Percentiles rank a stretch among this genome's conserved stretches.
phyloP scores from a whole-genome alignment of 1,284 basidiomycete species.

The Volvariella volvacea region DNA sequence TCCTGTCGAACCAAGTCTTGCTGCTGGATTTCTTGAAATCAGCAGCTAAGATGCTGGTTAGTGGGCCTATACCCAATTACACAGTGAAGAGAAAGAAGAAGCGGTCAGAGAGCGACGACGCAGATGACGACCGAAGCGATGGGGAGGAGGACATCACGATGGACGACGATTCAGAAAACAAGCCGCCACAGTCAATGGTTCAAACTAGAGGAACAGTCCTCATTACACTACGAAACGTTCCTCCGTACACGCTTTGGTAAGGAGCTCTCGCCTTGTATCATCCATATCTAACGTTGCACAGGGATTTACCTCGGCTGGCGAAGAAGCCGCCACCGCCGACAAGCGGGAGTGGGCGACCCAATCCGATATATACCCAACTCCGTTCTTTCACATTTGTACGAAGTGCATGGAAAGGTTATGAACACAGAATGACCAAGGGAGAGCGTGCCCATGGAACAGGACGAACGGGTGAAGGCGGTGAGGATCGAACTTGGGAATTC shows the following conservation, averaged over 20 bases:
- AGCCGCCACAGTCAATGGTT: constrained; percentile 6
- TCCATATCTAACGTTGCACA: constrained; percentile 20
- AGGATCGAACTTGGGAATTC: constrained; percentile 78
- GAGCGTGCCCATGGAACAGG: constrained; percentile 58
- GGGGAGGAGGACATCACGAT: constrained; percentile 14
- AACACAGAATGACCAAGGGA: constrained; percentile 89
- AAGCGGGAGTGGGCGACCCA: constrained; percentile 36
- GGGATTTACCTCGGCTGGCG: constrained; percentile 77
- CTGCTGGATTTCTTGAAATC: constrained; percentile 82
- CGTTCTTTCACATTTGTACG: constrained; percentile 83
- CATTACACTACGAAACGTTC: constrained; percentile 81
- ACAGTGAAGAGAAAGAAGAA: constrained; percentile 38
- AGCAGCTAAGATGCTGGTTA: constrained; percentile 56
- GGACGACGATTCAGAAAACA: constrained; percentile 8
- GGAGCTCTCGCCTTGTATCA: constrained; percentile 13
- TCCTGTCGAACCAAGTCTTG: constrained; percentile 87
- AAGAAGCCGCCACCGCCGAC: constrained; percentile 59
- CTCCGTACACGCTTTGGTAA: constrained; percentile 87
- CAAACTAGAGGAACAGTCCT: constrained; percentile 61
- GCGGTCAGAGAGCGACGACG: constrained; percentile 32
- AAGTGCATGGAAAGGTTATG: constrained; percentile 74
- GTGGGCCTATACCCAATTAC: constrained; percentile 48
- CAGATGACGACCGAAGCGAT: constrained; percentile 35
- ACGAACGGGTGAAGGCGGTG: constrained; percentile 64
- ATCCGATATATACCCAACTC: constrained; percentile 68